Base-by-base conservation (phyloP, 179 eudicot genomes). In the Silene vulgaris region DNA sequence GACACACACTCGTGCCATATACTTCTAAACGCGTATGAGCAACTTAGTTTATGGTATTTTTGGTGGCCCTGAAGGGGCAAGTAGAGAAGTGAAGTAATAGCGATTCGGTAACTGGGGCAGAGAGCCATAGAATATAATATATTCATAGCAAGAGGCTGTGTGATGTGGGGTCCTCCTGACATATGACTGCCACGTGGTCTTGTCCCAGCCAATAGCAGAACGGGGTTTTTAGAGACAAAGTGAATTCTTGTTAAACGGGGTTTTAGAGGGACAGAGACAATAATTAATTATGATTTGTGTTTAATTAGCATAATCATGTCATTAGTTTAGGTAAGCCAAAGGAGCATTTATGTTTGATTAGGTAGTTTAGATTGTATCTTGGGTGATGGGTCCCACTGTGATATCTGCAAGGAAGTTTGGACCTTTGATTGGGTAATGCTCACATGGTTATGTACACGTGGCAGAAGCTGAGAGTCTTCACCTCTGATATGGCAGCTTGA, bases 121-220 rank as follows among this genome's bases (percentile, higher is more conserved):
- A 69, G 84, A 78, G 78, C 78, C 83, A 56, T 77, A 75, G 87
- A 80, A 61, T 77, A 75, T 86, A 80, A 77, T 79, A 81, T 76
- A 83, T 83, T 86, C 87, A 86, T 76, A 69, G 79, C 85, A 75
- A 82, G 83, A 79, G 80, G 83, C 78, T 62, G 84, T 75, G 86
- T 80, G 80, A 65, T 2, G 84, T 79, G 85, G 95, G 87, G 68
- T 86, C 88, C 29, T 16, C 65, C 62, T 78, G 86, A 85, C 80
- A 81, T 70, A 80, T 83, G 90, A 85, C 83, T 78, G 81, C 87
- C 89, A 86, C 88, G 90, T 83, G 89, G 84, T 80, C 63, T 64
- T 88, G 90, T 87, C 87, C 87, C 77, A 65, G 52, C 79, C 77
- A 82, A 78, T 21, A 50, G 74, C 8, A 37, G 45, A 75, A 78